Percentiles rank a stretch among this genome's conserved stretches.
Conservation (phyloP, 2,329 filamentous ascomycete species). For the Aspergillus candidus region DNA sequence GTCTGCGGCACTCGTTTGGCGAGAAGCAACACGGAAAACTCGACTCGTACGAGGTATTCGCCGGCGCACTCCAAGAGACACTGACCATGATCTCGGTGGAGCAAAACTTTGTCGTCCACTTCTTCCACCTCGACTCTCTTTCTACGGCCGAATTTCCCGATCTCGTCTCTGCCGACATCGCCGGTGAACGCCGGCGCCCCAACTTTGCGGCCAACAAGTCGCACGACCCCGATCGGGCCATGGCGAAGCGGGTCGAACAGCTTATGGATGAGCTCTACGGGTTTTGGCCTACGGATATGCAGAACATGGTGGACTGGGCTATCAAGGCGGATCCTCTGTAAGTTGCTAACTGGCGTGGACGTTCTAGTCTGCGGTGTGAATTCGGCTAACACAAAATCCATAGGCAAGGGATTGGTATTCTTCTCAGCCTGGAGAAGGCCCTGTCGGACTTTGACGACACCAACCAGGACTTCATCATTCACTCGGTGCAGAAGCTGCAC, state of each 20-base stretch:
- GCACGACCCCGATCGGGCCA: slow-evolving; percentile 80
- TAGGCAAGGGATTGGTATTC: slow-evolving; percentile 82
- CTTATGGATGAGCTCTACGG: slow-evolving; percentile 85
- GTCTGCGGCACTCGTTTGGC: slow-evolving; percentile 37
- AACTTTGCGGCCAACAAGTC: slow-evolving; percentile 68
- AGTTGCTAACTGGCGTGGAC: slow-evolving; percentile 34
- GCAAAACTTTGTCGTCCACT: slow-evolving; percentile 95
- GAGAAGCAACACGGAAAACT: slow-evolving; percentile 60
- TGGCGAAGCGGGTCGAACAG: slow-evolving; percentile 77
- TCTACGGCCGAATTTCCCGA: slow-evolving; percentile 79
- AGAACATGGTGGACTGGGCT: slow-evolving; percentile 77
- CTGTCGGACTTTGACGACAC: slow-evolving; percentile 75
- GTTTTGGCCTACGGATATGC: slow-evolving; percentile 72
- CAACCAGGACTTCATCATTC: slow-evolving; percentile 86
- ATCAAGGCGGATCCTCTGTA: slow-evolving; percentile 73
- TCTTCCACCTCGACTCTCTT: slow-evolving; percentile 88
- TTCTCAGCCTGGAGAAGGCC: slow-evolving; percentile 74
- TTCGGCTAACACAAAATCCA: slow-evolving; percentile 17
- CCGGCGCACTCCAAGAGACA: slow-evolving; percentile 72
- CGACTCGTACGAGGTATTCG: slow-evolving; percentile 75
- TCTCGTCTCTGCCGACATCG: slow-evolving; percentile 59
- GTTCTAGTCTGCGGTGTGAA: background rate
- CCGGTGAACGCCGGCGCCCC: slow-evolving; percentile 62
- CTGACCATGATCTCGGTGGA: slow-evolving; percentile 81
- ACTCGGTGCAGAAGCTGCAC: slow-evolving; percentile 72